Evolutionary conservation across 352 stramenopile genomes (phyloP).

Genomic region (Plasmopara muralis): DNA sequence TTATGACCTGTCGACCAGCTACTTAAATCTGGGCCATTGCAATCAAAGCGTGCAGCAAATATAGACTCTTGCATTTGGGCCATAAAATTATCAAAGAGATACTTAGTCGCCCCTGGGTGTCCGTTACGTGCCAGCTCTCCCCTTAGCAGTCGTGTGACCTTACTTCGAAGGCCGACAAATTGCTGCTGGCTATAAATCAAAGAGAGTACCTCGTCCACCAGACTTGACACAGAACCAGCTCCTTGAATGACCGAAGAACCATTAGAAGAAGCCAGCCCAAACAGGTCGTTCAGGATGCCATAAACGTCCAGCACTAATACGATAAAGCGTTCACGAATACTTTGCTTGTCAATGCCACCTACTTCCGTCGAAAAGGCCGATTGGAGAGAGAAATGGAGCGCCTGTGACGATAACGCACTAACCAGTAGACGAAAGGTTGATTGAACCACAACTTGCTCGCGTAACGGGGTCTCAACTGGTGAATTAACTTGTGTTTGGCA

Average conservation of each 20-base stretch:
- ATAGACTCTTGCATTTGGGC: neutral
- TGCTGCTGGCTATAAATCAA: conserved; percentile 1
- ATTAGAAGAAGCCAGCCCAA: neutral
- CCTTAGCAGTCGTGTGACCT: neutral
- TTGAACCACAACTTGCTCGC: conserved; percentile 3
- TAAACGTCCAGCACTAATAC: conserved; percentile 1
- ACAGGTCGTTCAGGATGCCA: conserved; percentile 2
- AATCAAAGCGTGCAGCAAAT: neutral
- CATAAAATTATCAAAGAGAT: conserved; percentile 1
- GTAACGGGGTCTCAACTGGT: neutral
- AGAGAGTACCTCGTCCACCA: conserved; percentile 4
- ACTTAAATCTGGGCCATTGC: neutral
- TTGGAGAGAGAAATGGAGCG: neutral
- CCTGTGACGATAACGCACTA: conserved; percentile 4
- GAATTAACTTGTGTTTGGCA: neutral
- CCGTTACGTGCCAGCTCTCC: neutral
- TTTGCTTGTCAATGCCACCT: conserved; percentile 1
- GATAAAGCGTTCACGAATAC: conserved; percentile 1
- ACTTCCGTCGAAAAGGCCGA: neutral
- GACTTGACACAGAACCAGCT: neutral
- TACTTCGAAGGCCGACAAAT: conserved; percentile 1
- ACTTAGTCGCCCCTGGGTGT: neutral
- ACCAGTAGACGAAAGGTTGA: conserved; percentile 1
- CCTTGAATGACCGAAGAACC: neutral
- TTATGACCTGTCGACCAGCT: neutral